phyloP scores from a whole-genome alignment of 805 yeast species.

The Yamadazyma endophytica region DNA sequence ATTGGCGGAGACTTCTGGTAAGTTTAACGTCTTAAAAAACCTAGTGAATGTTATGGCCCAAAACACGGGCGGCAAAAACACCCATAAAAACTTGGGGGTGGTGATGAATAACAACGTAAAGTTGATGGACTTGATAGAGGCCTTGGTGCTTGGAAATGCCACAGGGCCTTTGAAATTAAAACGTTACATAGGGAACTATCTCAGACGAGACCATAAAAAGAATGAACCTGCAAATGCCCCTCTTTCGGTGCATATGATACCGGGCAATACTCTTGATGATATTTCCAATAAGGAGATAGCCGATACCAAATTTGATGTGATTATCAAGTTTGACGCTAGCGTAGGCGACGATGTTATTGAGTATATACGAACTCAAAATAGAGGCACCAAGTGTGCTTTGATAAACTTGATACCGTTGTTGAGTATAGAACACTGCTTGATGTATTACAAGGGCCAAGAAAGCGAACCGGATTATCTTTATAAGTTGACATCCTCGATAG shows the following conservation, averaged over 20 bases:
- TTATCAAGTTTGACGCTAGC: constrained; percentile 62
- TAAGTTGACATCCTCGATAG: constrained; percentile 75
- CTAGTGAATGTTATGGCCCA: constrained; percentile 52
- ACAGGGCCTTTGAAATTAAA: constrained; percentile 33
- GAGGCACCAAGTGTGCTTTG: constrained; percentile 43
- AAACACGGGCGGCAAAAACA: constrained; percentile 2
- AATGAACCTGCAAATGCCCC: constrained; percentile 11
- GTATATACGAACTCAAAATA: constrained; percentile 24
- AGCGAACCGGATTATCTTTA: constrained; percentile 44
- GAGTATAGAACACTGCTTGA: constrained; percentile 77
- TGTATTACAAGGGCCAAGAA: constrained; percentile 29
- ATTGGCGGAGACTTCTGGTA: constrained; percentile 77
- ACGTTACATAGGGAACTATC: constrained; percentile 54
- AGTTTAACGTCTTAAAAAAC: constrained; percentile 67
- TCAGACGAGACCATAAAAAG: constrained; percentile 13
- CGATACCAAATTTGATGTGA: constrained; percentile 46
- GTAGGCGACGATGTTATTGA: constrained; percentile 33
- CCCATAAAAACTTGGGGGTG: constrained; percentile 52
- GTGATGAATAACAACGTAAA: constrained; percentile 63
- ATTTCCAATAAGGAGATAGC: constrained; percentile 7
- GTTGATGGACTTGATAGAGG: constrained; percentile 70
- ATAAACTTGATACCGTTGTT: constrained; percentile 71
- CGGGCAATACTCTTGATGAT: constrained; percentile 21
- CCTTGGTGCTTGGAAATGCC: constrained; percentile 56
- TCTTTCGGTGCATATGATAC: constrained; percentile 39